Evolutionary conservation across 768 basidiomycete species (phyloP).

Genomic region (Auriscalpium orientale): DNA sequence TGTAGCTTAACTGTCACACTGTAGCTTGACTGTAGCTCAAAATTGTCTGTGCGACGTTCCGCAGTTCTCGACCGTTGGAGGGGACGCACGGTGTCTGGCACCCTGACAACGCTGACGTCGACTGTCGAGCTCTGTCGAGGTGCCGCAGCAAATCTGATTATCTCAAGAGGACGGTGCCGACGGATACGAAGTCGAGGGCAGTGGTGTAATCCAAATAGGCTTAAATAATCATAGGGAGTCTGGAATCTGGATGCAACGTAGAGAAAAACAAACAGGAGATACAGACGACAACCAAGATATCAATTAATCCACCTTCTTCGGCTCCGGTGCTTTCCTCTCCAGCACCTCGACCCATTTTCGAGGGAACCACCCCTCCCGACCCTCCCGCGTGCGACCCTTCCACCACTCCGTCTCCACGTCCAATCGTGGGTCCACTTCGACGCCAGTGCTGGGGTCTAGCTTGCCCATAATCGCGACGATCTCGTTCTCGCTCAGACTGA

Average conservation of each 20-base stretch:
- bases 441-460: constrained; percentile 60
- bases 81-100: too few species aligned
- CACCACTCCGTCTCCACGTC: constrained; percentile 79
- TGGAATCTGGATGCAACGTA: neutral
- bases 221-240: neutral
- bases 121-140: too few species aligned
- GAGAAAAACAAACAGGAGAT: neutral
- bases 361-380: constrained; percentile 93
- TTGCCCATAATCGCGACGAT: constrained; percentile 89
- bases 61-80: too few species aligned
- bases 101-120: too few species aligned
- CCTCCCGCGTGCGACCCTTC: constrained; percentile 88
- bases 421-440: constrained; percentile 57
- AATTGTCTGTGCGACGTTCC: too few species aligned
- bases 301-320: constrained; percentile 36
- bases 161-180: too few species aligned
- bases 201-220: too few species aligned
- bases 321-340: constrained; percentile 34
- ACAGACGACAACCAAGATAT: neutral
- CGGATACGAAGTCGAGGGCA: too few species aligned
- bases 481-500: constrained; percentile 79
- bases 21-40: too few species aligned
- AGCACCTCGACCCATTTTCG: constrained; percentile 78
- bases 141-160: too few species aligned
- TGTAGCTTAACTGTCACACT: too few species aligned